phyloP scores from a whole-genome alignment of 352 stramenopile genomes.

The Globisporangium uncinulatum region DNA sequence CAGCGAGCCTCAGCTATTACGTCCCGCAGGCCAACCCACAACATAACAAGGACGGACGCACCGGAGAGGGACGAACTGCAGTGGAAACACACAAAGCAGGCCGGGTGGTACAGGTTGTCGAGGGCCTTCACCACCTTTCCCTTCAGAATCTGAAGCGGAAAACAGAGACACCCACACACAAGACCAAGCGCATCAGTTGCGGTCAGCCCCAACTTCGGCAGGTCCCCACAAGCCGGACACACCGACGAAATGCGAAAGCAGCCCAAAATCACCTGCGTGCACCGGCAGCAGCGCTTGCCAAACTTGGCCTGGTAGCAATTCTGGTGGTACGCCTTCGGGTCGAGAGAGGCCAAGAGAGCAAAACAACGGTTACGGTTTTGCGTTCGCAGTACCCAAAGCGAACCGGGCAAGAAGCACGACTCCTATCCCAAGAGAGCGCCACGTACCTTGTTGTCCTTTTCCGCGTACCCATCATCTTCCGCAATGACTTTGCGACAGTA shows the following conservation, averaged over 20 bases:
- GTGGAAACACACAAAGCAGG: conserved; percentile 78
- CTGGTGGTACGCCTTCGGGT: conserved; percentile 64
- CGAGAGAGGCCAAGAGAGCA: background rate
- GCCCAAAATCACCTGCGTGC: conserved; percentile 38
- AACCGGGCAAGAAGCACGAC: no score
- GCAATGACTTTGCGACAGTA: conserved; percentile 65
- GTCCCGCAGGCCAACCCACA: background rate
- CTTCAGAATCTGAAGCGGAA: conserved; percentile 45
- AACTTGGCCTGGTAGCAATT: conserved; percentile 71
- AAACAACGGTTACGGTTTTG: no score
- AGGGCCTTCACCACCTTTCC: conserved; percentile 84
- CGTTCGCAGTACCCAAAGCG: no score
- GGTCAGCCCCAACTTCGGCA: background rate
- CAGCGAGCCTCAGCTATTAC: conserved; percentile 4
- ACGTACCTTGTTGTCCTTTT: conserved; percentile 68
- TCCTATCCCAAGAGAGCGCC: no score
- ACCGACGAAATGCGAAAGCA: background rate
- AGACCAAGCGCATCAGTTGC: background rate
- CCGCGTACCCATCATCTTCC: conserved; percentile 76
- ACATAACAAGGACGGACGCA: conserved; percentile 14
- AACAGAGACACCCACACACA: background rate
- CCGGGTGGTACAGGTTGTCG: conserved; percentile 79
- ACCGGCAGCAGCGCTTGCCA: conserved; percentile 77
- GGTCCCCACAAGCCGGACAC: no score
- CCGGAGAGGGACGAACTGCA: conserved; percentile 72